A percentile compares a stretch with the other conserved stretches of the same genome.
Conservation (phyloP, 108 stramenopile species). For the Halocafeteria seosinensis region DNA sequence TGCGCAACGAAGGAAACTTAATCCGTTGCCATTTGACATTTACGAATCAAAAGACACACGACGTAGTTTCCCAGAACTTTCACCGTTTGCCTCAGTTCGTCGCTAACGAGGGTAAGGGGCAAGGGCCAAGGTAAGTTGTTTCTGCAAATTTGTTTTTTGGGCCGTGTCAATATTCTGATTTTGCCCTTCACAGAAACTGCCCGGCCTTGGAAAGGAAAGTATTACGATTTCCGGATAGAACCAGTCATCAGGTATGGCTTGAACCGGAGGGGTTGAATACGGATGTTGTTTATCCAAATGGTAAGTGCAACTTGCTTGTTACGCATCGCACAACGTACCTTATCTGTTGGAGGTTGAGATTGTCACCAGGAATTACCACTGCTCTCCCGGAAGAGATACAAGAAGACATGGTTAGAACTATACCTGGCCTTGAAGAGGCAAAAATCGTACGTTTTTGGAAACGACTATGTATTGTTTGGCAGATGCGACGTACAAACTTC, state of each 20-base stretch:
- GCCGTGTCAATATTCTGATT: no score
- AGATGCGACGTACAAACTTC: no score
- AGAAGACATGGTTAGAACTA: conserved; percentile 54
- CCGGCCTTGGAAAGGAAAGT: conserved; percentile 87
- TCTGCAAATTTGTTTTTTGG: no score
- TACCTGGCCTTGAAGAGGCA: conserved; percentile 70
- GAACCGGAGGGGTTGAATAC: conserved; percentile 91
- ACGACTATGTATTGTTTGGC: no score
- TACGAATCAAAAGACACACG: conserved; percentile 72
- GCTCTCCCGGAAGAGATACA: conserved; percentile 79
- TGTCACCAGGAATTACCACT: no score
- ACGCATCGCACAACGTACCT: no score
- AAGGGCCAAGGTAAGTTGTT: no score
- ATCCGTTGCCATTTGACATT: conserved; percentile 57
- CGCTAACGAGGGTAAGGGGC: conserved; percentile 59
- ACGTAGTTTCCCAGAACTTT: conserved; percentile 62
- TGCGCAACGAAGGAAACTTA: background rate
- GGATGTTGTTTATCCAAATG: conserved; percentile 86
- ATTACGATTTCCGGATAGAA: conserved; percentile 69
- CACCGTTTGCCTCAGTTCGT: conserved; percentile 68
- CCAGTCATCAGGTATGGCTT: conserved; percentile 75
- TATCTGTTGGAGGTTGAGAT: no score
- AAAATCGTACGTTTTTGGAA: no score
- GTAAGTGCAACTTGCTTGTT: no score
- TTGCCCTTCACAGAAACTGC: no score